phyloP scores from a whole-genome alignment of 108 stramenopile genomes.

The Cyclostephanos tholiformis region DNA sequence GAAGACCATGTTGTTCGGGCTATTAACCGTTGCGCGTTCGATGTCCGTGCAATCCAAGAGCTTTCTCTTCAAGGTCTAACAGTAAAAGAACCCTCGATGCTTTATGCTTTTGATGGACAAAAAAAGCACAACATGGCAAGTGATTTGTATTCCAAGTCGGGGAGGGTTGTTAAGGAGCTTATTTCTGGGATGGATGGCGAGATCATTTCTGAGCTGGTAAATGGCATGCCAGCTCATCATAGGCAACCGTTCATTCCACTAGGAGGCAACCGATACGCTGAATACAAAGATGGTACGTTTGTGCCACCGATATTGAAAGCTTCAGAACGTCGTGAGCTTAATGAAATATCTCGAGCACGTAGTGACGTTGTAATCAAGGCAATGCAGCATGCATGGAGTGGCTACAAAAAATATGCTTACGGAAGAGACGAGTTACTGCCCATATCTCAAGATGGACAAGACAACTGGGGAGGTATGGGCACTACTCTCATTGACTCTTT shows the following conservation, averaged over 20 bases:
- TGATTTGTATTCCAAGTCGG: slow-evolving; percentile 9
- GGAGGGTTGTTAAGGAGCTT: slow-evolving; percentile 15
- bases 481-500: slow-evolving; percentile 83
- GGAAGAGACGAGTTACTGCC: slow-evolving; percentile 57
- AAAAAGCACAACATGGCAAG: slow-evolving; percentile 1
- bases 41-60: slow-evolving; percentile 31
- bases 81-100: slow-evolving; percentile 33
- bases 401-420: slow-evolving; percentile 46
- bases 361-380: slow-evolving; percentile 27
- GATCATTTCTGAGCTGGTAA: slow-evolving; percentile 11
- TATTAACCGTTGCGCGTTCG: slow-evolving; percentile 29
- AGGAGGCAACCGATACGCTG: slow-evolving; percentile 64
- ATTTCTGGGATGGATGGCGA: slow-evolving; percentile 19
- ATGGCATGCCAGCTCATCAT: slow-evolving; percentile 2
- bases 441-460: slow-evolving; percentile 17
- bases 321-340: slow-evolving; percentile 31
- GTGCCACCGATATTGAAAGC: slow-evolving; percentile 29
- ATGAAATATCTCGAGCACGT: slow-evolving; percentile 34
- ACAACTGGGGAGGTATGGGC: slow-evolving; percentile 69
- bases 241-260: slow-evolving; percentile 38
- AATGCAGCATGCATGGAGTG: slow-evolving; percentile 48
- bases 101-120: slow-evolving; percentile 46
- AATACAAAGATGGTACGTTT: slow-evolving; percentile 54
- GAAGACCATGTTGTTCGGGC: slow-evolving; percentile 43
- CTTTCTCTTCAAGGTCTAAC: slow-evolving; percentile 31